These are phyloP conservation scores for Aspergillus pseudoviridinutans DNA, from an alignment of 2,329 filamentous ascomycete genomes.

Conservation along the genomic window DNA sequence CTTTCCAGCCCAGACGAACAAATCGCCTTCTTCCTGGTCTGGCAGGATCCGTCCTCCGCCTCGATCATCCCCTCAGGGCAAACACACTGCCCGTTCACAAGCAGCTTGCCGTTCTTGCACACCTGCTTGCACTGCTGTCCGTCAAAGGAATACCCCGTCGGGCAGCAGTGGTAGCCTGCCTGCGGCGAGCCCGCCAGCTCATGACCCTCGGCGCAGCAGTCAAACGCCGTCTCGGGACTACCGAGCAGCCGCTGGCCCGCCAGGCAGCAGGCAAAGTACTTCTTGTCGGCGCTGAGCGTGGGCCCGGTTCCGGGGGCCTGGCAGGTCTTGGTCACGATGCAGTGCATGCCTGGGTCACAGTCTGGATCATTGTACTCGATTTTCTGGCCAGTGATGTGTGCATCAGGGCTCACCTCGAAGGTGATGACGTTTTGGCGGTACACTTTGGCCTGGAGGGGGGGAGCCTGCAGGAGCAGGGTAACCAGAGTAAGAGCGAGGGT, in stretches of 20 bases:
- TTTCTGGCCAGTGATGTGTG: not conserved
- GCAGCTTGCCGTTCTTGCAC: conserved; percentile 5
- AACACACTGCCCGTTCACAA: conserved; percentile 8
- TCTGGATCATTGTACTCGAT: conserved; percentile 7
- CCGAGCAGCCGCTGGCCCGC: conserved; percentile 5
- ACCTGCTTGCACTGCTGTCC: conserved; percentile 5
- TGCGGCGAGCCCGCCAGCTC: conserved; percentile 8
- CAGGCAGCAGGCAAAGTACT: conserved; percentile 8
- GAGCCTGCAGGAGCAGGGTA: not conserved
- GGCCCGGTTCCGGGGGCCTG: not conserved
- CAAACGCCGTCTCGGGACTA: conserved; percentile 8
- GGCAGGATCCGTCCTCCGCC: conserved; percentile 1
- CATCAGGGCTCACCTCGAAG: not conserved
- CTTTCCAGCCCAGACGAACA: conserved; percentile 5
- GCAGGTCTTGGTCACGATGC: conserved; percentile 4
- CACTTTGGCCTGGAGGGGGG: not conserved
- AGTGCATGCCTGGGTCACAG: conserved; percentile 1
- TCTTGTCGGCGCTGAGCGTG: conserved; percentile 6
- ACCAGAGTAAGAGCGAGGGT: not conserved
- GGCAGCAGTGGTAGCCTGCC: conserved; percentile 8
- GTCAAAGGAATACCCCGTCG: conserved; percentile 5
- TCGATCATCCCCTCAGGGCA: conserved; percentile 1
- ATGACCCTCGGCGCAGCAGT: conserved; percentile 10
- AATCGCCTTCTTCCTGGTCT: not conserved
- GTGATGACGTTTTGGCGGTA: not conserved